A percentile compares a stretch with the other conserved stretches of the same genome.
phyloP scores from a whole-genome alignment of 2,329 filamentous ascomycete species.

The Botrytis medusae region DNA sequence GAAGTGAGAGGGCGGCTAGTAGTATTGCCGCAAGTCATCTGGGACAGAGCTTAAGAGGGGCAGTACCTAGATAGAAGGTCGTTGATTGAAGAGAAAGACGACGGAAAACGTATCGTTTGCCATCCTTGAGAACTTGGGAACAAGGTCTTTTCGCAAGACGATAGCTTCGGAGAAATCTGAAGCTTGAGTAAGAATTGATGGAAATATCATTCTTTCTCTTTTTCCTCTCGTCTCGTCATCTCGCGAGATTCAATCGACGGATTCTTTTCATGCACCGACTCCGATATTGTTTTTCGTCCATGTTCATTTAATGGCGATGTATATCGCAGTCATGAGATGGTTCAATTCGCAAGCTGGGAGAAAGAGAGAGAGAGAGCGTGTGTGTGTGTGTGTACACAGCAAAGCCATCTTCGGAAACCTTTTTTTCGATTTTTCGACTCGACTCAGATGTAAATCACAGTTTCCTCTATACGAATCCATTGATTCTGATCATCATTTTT shows the following conservation, averaged over 20 bases:
- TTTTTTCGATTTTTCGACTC: background rate
- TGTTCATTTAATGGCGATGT: background rate
- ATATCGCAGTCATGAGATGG: background rate
- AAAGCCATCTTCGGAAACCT: background rate
- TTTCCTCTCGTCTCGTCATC: background rate
- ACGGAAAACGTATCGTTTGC: background rate
- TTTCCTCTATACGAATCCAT: background rate
- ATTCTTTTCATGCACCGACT: background rate
- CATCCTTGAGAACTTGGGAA: background rate
- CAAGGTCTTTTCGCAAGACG: too few species aligned
- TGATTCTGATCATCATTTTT: background rate
- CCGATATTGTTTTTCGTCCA: background rate
- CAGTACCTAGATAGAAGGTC: background rate
- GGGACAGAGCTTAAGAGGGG: background rate
- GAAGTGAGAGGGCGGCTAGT: background rate
- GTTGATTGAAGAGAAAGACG: background rate
- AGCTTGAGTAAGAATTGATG: background rate
- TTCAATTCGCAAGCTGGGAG: background rate
- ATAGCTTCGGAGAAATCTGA: too few species aligned
- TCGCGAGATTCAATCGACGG: background rate
- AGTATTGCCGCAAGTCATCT: background rate
- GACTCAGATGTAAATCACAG: background rate
- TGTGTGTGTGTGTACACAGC: too few species aligned
- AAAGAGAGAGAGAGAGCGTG: too few species aligned
- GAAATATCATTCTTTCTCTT: background rate